These are phyloP conservation scores for Cystoisospora suis DNA, from an alignment of 169 alveolate genomes.

Conservation along the genomic window DNA sequence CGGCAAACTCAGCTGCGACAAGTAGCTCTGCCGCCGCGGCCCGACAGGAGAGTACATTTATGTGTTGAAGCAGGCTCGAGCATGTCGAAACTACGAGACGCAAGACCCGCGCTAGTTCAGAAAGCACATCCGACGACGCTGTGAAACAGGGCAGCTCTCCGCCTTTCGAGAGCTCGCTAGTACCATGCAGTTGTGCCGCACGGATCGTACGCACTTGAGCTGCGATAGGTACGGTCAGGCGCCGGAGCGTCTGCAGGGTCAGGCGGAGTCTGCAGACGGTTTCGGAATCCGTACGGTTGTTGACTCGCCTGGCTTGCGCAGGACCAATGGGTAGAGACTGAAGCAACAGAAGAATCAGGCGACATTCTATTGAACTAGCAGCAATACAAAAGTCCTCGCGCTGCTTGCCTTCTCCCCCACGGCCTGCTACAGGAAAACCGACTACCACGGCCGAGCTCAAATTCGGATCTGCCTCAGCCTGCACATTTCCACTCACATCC, in stretches of 20 bases:
- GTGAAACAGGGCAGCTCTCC: not conserved
- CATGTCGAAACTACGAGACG: not conserved
- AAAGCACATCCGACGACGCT: not conserved
- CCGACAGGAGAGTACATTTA: conserved; percentile 48
- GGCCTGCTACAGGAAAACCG: too few relatives aligned
- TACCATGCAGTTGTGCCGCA: too few relatives aligned
- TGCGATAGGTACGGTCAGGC: conserved; percentile 11
- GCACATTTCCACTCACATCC: too few relatives aligned
- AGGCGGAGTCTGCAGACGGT: not conserved
- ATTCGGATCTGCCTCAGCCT: too few relatives aligned
- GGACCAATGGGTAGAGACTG: not conserved
- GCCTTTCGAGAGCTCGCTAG: not conserved
- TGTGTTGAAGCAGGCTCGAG: conserved; percentile 41
- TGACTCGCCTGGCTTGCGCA: not conserved
- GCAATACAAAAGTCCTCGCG: too few relatives aligned
- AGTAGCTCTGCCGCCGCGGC: conserved; percentile 52
- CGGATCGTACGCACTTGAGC: not conserved
- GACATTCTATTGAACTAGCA: too few relatives aligned
- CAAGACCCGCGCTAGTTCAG: not conserved
- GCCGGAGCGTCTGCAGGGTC: conserved; percentile 1
- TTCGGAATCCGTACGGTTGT: not conserved
- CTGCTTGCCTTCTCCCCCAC: too few relatives aligned
- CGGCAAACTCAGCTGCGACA: conserved; percentile 55
- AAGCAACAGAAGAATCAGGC: not conserved
- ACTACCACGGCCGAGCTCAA: too few relatives aligned